Conservation (phyloP, 1,284 basidiomycete genomes). For the Microbotryum saponariae region DNA sequence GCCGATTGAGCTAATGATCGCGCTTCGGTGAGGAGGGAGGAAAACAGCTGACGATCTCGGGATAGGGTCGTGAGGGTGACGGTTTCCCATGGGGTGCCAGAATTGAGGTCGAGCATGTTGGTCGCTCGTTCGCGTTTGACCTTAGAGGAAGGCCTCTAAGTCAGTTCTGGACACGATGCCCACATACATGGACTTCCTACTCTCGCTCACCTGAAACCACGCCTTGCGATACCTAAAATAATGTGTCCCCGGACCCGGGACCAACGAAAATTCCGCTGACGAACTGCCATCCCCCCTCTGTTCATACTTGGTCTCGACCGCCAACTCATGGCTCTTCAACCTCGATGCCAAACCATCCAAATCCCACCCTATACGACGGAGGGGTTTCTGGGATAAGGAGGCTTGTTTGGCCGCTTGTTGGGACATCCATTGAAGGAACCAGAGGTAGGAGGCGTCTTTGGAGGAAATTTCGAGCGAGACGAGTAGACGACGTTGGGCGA, state of each 20-base stretch:
- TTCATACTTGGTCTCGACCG: slow-evolving; percentile 84
- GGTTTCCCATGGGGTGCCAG: slow-evolving; percentile 94
- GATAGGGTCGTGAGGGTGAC: slow-evolving; percentile 89
- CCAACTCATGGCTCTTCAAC: slow-evolving; percentile 78
- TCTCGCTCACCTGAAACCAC: slow-evolving; percentile 78
- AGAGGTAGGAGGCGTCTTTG: slow-evolving; percentile 88
- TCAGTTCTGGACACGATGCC: neutral
- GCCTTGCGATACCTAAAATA: slow-evolving; percentile 81
- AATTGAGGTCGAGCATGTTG: slow-evolving; percentile 81
- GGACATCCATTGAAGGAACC: slow-evolving; percentile 98
- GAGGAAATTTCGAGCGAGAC: slow-evolving; percentile 95
- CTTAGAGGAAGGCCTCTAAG: no score
- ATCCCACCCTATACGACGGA: slow-evolving; percentile 4
- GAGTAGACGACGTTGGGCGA: slow-evolving; percentile 79
- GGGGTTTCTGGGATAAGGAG: slow-evolving; percentile 3
- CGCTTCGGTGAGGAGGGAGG: slow-evolving; percentile 74
- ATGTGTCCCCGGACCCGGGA: slow-evolving; percentile 92
- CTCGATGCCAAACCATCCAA: slow-evolving; percentile 44
- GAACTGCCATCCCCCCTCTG: slow-evolving; percentile 81
- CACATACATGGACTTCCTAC: no score
- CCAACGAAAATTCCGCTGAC: slow-evolving; percentile 78
- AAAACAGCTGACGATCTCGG: slow-evolving; percentile 71
- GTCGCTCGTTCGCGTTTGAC: slow-evolving; percentile 86
- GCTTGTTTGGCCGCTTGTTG: slow-evolving; percentile 40
- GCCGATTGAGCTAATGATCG: slow-evolving; percentile 74